Base-by-base conservation (phyloP, 169 alveolate genomes). In the Cystoisospora suis region DNA sequence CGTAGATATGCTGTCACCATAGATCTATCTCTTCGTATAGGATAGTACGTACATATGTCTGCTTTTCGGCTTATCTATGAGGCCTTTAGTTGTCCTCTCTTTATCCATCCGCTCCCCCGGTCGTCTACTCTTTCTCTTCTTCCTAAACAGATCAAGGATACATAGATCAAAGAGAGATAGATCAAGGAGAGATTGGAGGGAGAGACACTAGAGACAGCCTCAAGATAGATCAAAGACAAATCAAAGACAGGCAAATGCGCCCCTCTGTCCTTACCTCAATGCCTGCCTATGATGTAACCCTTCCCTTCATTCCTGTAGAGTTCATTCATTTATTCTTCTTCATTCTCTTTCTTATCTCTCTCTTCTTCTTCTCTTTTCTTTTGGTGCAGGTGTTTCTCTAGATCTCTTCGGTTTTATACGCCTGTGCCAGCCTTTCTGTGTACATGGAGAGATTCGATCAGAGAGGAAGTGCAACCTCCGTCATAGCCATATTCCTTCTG, bases 341-440 rank as follows among this genome's bases (percentile, higher is more conserved):
- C 79, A 29, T 23, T 42, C 0, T 36, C 0, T 0, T 17, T 65
- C 34, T 17, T n/a, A 29, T 36, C 79, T 15, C 15, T 15, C 34
- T 27, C 56, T 7, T n/a, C 17, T 42, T 42, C 29, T 45, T 5
- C 1, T 9, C n/a, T 7, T 20, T 36, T 36, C n/a, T 6, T n/a
- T 3, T 61, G 29, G 27, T 32, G 27, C 40, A 86, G 90, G 90
- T 0, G 23, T 86, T 17, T 75, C 75, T 49, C 69, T 75, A 9
- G 89, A 58, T 20, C 89, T 83, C 61, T 83, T 83, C 44, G 69
- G 89, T 38, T 59, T 83, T 40, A 65, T 83, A 6, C 89, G 80
- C 17, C 58, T 83, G 65, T 4, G 44, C 32, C 81, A 83, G 61
- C 75, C 46, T 9, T 86, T 86, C 49, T 86, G 77, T 65, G 56